Evolutionary conservation across 2,329 filamentous ascomycete genomes (phyloP).

Genomic region (Claviceps sp.): DNA sequence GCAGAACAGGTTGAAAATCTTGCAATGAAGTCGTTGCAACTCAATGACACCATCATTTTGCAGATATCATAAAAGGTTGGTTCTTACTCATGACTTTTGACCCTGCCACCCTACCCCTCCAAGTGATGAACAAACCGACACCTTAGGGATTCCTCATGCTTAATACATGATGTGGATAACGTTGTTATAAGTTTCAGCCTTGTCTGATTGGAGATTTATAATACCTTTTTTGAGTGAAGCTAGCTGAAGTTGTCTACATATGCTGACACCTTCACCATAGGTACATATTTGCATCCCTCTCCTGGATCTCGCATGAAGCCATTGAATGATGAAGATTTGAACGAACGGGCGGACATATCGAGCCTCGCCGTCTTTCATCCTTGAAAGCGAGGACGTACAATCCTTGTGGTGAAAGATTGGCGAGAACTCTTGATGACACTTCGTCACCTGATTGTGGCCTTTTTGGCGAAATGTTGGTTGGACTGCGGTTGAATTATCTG

Average conservation of each 20-base stretch:
- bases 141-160: slow-evolving; percentile 56
- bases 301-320: slow-evolving; percentile 6
- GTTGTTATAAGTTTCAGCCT: slow-evolving; percentile 51
- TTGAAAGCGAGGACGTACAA: slow-evolving; percentile 48
- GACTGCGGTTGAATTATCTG: slow-evolving; percentile 2
- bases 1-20: no score
- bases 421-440: slow-evolving; percentile 49
- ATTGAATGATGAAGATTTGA: slow-evolving; percentile 49
- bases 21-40: no score
- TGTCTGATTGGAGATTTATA: slow-evolving; percentile 42
- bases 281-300: slow-evolving; percentile 19
- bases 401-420: slow-evolving; percentile 38
- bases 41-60: background rate
- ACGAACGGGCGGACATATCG: slow-evolving; percentile 59
- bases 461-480: slow-evolving; percentile 9
- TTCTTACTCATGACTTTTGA: slow-evolving; percentile 6
- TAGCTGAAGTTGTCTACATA: slow-evolving; percentile 1
- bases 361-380: slow-evolving; percentile 34
- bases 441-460: slow-evolving; percentile 48
- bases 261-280: slow-evolving; percentile 29
- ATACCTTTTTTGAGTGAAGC: slow-evolving; percentile 8
- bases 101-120: slow-evolving; percentile 12
- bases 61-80: slow-evolving; percentile 32
- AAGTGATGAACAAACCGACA: slow-evolving; percentile 49
- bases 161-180: slow-evolving; percentile 52